A percentile compares a stretch with the other conserved stretches of the same genome.
phyloP scores from a whole-genome alignment of 2,329 filamentous ascomycete genomes.

The Lecanicillium sp. region DNA sequence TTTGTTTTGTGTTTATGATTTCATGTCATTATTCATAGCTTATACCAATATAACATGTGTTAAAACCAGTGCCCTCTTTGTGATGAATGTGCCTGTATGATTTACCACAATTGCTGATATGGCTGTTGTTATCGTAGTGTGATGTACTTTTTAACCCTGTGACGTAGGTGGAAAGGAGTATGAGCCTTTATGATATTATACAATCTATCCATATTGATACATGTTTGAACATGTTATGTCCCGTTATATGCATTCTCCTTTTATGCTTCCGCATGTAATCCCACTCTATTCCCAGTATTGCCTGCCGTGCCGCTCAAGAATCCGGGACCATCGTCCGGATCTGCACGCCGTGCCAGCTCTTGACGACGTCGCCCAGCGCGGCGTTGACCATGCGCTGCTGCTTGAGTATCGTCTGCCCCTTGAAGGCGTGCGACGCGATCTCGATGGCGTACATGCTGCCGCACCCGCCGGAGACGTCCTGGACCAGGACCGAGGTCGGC shows the following conservation, averaged over 20 bases:
- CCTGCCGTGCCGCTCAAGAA: background rate
- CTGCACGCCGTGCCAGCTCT: slow-evolving; percentile 78
- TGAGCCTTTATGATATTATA: slow-evolving; percentile 5
- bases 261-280: background rate
- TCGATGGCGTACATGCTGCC: slow-evolving; percentile 85
- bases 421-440: slow-evolving; percentile 65
- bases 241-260: too few relatives aligned
- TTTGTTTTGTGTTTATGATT: background rate
- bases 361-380: slow-evolving; percentile 67
- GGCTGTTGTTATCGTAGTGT: too few relatives aligned
- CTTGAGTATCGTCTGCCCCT: slow-evolving; percentile 65
- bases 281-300: background rate
- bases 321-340: slow-evolving; percentile 58
- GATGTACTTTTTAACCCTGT: too few relatives aligned
- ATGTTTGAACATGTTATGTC: too few relatives aligned
- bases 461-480: slow-evolving; percentile 78
- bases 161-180: too few relatives aligned
- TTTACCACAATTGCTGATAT: too few relatives aligned
- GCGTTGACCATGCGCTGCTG: slow-evolving; percentile 78
- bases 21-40: slow-evolving; percentile 6
- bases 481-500: slow-evolving; percentile 54
- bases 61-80: background rate
- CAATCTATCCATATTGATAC: too few relatives aligned
- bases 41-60: background rate
- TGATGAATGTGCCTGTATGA: too few relatives aligned